Evolutionary conservation across 2,329 filamentous ascomycete species (phyloP), one percentile per base, ranked within the genome.

Genomic region (Alternaria gansuensis): DNA sequence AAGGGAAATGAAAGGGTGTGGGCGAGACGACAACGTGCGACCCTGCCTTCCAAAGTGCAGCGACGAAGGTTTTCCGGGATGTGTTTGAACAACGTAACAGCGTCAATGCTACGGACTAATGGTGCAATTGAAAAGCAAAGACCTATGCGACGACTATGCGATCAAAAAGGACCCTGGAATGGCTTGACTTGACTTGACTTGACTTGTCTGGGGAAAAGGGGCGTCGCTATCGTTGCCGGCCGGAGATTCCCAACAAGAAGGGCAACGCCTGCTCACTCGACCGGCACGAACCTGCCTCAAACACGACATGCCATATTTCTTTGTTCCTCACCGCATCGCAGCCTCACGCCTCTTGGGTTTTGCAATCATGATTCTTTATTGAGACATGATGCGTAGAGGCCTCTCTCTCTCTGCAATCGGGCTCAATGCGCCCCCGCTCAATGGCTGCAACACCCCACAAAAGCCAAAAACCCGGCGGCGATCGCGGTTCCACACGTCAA

Each of bases 1-100:
- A 69, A 59, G 64, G 63, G 70, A 74, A 72, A 71, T 75, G 70
- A 72, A 70, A 60, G 66, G 63, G 64, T 62, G 63, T 58, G 54
- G 60, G 28, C 24, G 56, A 56, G 50, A 58, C 63, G 56, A 57
- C 37, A 37, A 45, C 50, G 51, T 63, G 66, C 63, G 61, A 66
- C 60, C 24, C 37, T 63, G 54, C 45, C 33, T 54, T 49, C 52
- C 62, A 54, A 52, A 39, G 34, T 29, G 29, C 49, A 39, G 57
- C 52, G 54, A 54, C 55, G 49, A 57, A 36, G 23, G 48, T 34
- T 41, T 57, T 41, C 57, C 53, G 46, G 51, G 41, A 41, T 40
- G 48, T 23, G 56, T 60, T 55, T 49, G 62, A 44, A 41, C 55
- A 59, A 54, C 45, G 60, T 59, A 34, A 54, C 58, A 48, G 48